Conservation (phyloP, 176 grass and related monocot species). For the Avena eriantha region DNA sequence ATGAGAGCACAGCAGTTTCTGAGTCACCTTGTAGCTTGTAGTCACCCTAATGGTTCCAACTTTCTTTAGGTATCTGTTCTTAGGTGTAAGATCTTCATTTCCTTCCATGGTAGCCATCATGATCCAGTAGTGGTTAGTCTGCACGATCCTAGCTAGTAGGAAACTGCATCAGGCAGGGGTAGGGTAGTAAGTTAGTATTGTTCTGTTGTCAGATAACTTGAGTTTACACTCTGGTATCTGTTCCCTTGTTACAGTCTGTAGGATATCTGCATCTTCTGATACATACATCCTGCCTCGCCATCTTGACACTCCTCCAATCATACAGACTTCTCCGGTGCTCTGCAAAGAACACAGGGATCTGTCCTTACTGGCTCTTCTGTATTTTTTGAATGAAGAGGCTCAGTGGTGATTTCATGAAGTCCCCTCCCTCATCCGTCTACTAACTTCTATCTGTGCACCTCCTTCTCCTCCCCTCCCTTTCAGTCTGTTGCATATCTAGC, state of each 20-base stretch:
- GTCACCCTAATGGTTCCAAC: conserved; percentile 12
- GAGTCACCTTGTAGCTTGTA: conserved; percentile 45
- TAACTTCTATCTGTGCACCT: conserved; percentile 30
- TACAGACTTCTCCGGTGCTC: conserved; percentile 40
- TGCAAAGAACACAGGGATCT: conserved; percentile 46
- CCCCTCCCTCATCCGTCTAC: conserved; percentile 4
- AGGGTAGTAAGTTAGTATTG: conserved; percentile 29
- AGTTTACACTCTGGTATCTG: conserved; percentile 27
- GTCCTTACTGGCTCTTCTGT: conserved; percentile 62
- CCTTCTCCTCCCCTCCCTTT: background rate
- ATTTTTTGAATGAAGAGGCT: conserved; percentile 80
- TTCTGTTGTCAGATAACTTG: conserved; percentile 26
- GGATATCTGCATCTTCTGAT: conserved; percentile 44
- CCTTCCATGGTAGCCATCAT: conserved; percentile 32
- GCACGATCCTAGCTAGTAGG: conserved; percentile 45
- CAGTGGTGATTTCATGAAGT: conserved; percentile 42
- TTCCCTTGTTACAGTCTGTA: conserved; percentile 37
- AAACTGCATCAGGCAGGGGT: conserved; percentile 42
- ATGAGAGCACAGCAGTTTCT: conserved; percentile 34
- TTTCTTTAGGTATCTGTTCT: conserved; percentile 31
- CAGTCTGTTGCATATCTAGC: conserved; percentile 43
- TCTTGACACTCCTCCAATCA: conserved; percentile 39
- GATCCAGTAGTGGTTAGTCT: conserved; percentile 21
- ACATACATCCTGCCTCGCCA: conserved; percentile 41
- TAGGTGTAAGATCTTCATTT: conserved; percentile 43